These are phyloP conservation scores for Eucalyptus sp. DNA, from an alignment of 345 rosid species.

Conservation along the genomic window DNA sequence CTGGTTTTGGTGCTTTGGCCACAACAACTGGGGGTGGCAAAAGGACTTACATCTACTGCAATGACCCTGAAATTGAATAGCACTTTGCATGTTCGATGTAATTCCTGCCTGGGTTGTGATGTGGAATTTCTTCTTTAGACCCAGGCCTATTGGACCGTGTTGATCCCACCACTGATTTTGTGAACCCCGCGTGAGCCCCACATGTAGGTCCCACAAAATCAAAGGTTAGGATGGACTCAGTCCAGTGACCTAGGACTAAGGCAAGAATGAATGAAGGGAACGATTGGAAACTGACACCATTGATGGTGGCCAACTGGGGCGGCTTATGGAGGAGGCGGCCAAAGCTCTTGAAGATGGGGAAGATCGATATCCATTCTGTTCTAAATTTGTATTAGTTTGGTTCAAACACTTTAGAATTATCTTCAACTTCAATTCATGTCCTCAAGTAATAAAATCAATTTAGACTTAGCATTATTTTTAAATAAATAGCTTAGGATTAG, in stretches of 20 bases:
- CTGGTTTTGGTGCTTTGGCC: constrained; percentile 37
- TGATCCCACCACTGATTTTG: neutral
- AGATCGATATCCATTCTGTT: too few species aligned
- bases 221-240: neutral
- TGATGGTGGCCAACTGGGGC: too few species aligned
- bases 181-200: too few species aligned
- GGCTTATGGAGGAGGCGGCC: too few species aligned
- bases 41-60: constrained; percentile 31
- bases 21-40: constrained; percentile 36
- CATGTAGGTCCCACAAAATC: neutral
- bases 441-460: too few species aligned
- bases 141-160: neutral
- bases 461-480: too few species aligned
- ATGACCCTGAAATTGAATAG: constrained; percentile 6
- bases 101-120: neutral
- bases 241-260: neutral
- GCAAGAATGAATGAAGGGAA: neutral
- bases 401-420: too few species aligned
- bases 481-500: too few species aligned
- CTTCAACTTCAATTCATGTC: too few species aligned
- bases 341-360: too few species aligned
- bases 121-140: neutral
- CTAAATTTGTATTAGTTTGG: too few species aligned
- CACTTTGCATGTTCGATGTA: neutral
- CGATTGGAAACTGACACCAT: too few species aligned